Base-by-base conservation (phyloP, 257 asterid genomes). In the Solanum stenotomum region DNA sequence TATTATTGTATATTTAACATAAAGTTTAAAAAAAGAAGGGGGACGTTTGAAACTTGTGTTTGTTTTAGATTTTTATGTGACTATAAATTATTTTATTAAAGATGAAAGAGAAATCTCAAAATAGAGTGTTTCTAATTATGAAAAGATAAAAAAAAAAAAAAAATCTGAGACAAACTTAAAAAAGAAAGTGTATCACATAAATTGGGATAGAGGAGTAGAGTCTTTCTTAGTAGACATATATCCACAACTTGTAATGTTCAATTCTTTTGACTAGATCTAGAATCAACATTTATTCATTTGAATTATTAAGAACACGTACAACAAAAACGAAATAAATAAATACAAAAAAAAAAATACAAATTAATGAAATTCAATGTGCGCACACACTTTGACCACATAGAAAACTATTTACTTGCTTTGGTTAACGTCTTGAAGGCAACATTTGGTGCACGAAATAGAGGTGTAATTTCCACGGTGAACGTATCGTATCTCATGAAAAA, bases 401-500 rank as follows among this genome's bases (percentile, higher is more conserved):
- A 42, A 10, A 38, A 23, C 2, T 5, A 79, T 84, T 34, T 87
- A 13, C 71, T 67, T 15, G 93, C 91, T 68, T 89, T 93, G 6
- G 90, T 89, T 4, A 93, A 49, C 9, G 98, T 89, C 38, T 87
- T 93, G 85, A 96, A 61, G 0, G 94, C 92, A 20, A 96, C 97
- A 3, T 86, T 40, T 0, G 95, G 93, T 10, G 97, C 97, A 2
- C 94, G 63, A 86, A 91, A 25, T 8, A 90, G 1, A 42, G 87
- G 94, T 6, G 92, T 87, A 5, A 83, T 33, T 18, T 93, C 93
- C 1, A 91, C 92, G 1, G 86, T 65, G 52, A 94, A 94, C 0
- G 94, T 93, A 59, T 96, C 99, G 16, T 91, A 96, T 88, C 85
- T 90, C 11, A 95, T 89, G 71, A 96, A 96, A 8, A 96, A 90